Conservation (phyloP, 306 rosid species). For the Abrus pulchellus region DNA sequence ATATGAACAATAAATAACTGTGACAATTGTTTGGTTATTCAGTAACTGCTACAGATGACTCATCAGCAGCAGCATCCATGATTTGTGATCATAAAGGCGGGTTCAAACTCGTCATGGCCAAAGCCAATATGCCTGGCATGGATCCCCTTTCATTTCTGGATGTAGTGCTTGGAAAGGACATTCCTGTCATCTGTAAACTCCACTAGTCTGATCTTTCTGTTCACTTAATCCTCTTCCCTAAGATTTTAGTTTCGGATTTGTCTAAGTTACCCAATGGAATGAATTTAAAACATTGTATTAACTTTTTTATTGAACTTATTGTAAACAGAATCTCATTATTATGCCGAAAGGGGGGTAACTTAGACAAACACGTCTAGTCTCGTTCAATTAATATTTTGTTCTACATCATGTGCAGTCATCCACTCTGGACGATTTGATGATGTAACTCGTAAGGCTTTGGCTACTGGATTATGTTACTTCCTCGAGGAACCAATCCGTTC, state of each 20-base stretch:
- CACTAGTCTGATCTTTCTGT: neutral
- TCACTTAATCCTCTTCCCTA: neutral
- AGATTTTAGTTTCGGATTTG: neutral
- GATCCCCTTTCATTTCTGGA: slow-evolving; percentile 39
- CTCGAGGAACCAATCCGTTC: slow-evolving; percentile 59
- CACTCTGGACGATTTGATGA: slow-evolving; percentile 24
- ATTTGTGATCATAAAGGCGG: slow-evolving; percentile 36
- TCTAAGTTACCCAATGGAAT: too few species aligned
- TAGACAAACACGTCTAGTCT: too few species aligned
- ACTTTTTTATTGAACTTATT: too few species aligned
- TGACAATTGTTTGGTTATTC: slow-evolving; percentile 9
- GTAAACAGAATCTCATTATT: too few species aligned
- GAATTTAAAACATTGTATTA: too few species aligned
- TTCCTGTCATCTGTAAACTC: slow-evolving; percentile 63
- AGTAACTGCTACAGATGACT: slow-evolving; percentile 53
- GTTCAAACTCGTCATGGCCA: slow-evolving; percentile 61
- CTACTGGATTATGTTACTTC: slow-evolving; percentile 52
- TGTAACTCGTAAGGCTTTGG: slow-evolving; percentile 43
- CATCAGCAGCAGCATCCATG: slow-evolving; percentile 61
- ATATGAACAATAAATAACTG: neutral
- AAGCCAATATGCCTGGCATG: slow-evolving; percentile 54
- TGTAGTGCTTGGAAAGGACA: slow-evolving; percentile 25
- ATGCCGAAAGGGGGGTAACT: too few species aligned
- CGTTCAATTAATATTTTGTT: neutral
- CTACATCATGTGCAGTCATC: slow-evolving; percentile 46